These are phyloP conservation scores for Chlorella variabilis DNA, from an alignment of 163 green algal species.

Conservation along the genomic window DNA sequence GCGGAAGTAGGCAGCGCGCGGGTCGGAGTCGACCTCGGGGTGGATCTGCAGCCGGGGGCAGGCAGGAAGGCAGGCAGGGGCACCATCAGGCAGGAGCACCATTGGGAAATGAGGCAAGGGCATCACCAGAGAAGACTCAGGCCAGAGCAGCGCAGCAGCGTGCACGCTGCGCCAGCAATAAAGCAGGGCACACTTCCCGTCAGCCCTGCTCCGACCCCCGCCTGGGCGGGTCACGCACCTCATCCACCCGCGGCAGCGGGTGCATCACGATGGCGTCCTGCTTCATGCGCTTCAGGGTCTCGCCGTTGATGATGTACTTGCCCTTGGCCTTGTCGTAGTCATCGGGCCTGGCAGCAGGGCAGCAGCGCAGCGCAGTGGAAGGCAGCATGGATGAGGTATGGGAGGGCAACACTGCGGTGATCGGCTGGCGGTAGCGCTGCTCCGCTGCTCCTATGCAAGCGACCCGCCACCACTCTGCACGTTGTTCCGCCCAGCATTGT, in stretches of 20 bases:
- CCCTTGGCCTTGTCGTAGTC: conserved; percentile 81
- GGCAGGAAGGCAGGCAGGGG: neutral
- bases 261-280: conserved; percentile 94
- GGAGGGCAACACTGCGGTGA: too few relatives aligned
- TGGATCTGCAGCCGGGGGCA: conserved; percentile 91
- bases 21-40: conserved; percentile 92
- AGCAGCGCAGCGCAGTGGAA: neutral
- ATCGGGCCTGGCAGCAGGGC: conserved; percentile 54
- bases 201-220: neutral
- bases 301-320: conserved; percentile 96
- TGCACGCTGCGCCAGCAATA: too few relatives aligned
- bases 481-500: too few relatives aligned
- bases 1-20: conserved; percentile 96
- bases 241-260: conserved; percentile 96
- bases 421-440: too few relatives aligned
- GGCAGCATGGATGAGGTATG: neutral
- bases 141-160: neutral
- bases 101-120: too few relatives aligned
- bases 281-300: conserved; percentile 85
- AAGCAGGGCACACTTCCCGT: neutral
- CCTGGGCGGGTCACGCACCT: too few relatives aligned
- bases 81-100: too few relatives aligned
- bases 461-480: too few relatives aligned
- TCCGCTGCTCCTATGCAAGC: too few relatives aligned
- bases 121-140: neutral